A percentile compares a stretch with the other conserved stretches of the same genome.
phyloP scores from a whole-genome alignment of 306 rosid genomes.

The Purshia tridentata region DNA sequence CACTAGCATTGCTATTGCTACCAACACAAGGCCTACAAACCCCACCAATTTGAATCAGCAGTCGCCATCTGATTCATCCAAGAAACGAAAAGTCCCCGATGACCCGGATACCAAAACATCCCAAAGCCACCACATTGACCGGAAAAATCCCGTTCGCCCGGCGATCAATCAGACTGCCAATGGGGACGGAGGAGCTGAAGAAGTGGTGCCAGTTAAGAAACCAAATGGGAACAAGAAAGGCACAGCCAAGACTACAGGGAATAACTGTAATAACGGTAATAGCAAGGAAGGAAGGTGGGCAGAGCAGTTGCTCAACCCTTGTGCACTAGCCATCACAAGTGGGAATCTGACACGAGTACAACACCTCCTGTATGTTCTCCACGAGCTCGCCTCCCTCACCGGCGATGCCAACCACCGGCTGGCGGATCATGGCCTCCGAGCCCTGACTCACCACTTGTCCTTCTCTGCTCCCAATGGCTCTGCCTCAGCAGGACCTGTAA shows the following conservation, averaged over 20 bases:
- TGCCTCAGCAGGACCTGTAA: slow-evolving; percentile 34
- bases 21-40: slow-evolving; percentile 32
- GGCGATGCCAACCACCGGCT: slow-evolving; percentile 91
- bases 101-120: slow-evolving; percentile 34
- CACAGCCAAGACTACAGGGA: slow-evolving; percentile 46
- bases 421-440: slow-evolving; percentile 67
- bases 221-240: slow-evolving; percentile 56
- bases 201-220: slow-evolving; percentile 40
- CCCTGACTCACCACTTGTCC: slow-evolving; percentile 57
- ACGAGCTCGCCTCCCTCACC: slow-evolving; percentile 67
- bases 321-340: slow-evolving; percentile 59
- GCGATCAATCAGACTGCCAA: slow-evolving; percentile 28
- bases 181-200: slow-evolving; percentile 35
- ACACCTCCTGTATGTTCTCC: slow-evolving; percentile 78
- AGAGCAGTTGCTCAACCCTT: slow-evolving; percentile 84
- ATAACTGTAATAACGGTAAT: slow-evolving; percentile 52
- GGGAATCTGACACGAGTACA: slow-evolving; percentile 70
- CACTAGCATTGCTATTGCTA: slow-evolving; percentile 17
- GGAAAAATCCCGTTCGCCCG: slow-evolving; percentile 37
- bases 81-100: slow-evolving; percentile 54
- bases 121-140: slow-evolving; percentile 23
- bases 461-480: slow-evolving; percentile 22
- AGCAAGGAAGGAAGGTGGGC: slow-evolving; percentile 96
- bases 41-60: slow-evolving; percentile 28
- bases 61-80: slow-evolving; percentile 47